Conservation (phyloP, 2,329 filamentous ascomycete genomes). For the Ceratocystis cacaofunesta region DNA sequence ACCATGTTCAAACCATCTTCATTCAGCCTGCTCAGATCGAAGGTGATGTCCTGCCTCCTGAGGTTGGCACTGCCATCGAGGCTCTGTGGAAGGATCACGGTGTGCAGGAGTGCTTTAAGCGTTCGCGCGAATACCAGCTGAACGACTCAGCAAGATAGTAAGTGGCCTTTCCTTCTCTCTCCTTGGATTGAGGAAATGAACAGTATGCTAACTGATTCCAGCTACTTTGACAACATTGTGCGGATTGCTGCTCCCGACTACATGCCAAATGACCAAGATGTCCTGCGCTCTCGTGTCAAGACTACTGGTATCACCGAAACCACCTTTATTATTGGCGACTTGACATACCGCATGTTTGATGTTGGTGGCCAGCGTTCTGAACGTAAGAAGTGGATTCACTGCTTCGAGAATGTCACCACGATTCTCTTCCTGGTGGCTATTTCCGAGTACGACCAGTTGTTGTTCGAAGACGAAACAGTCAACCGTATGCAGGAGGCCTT, state of each 20-base stretch:
- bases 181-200: no score
- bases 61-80: constrained; percentile 85
- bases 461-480: constrained; percentile 93
- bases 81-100: constrained; percentile 85
- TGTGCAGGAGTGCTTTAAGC: constrained; percentile 89
- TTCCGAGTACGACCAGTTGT: constrained; percentile 88
- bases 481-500: constrained; percentile 87
- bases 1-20: constrained; percentile 96
- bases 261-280: constrained; percentile 88
- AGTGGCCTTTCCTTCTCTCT: constrained; percentile 26
- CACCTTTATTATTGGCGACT: constrained; percentile 83
- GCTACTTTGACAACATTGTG: constrained; percentile 91
- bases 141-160: constrained; percentile 96
- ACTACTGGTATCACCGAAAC: constrained; percentile 96
- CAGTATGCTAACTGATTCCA: constrained; percentile 29
- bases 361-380: constrained; percentile 91
- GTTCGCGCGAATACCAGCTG: constrained; percentile 87
- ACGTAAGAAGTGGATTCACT: constrained; percentile 99
- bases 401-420: constrained; percentile 94
- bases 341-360: constrained; percentile 96
- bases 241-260: constrained; percentile 85
- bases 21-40: constrained; percentile 97
- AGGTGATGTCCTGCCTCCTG: constrained; percentile 82
- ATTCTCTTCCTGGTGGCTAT: constrained; percentile 95
- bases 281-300: constrained; percentile 90